A percentile compares a stretch with the other conserved stretches of the same genome.
Evolutionary conservation across 2,329 filamentous ascomycete species (phyloP).

Genomic region (Pseudogymnoascus destructans): DNA sequence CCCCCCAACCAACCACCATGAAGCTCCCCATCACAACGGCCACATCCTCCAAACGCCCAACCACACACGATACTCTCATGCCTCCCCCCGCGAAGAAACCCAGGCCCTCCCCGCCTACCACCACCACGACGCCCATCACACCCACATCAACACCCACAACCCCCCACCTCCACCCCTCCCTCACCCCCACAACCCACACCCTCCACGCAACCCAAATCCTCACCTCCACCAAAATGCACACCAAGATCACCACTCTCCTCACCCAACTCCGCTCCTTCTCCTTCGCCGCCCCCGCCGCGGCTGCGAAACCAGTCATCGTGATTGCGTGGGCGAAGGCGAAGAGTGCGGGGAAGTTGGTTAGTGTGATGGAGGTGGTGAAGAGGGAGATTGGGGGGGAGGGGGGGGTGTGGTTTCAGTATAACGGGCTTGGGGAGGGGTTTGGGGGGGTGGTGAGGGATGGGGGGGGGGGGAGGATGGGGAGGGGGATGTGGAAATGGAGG

Average conservation of each 20-base stretch:
- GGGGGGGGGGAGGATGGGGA: slow-evolving; percentile 29
- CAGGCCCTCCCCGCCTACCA: slow-evolving; percentile 25
- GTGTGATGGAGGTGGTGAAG: slow-evolving; percentile 53
- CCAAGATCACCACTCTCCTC: slow-evolving; percentile 12
- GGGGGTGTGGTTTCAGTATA: slow-evolving; percentile 31
- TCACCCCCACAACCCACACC: neutral
- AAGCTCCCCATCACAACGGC: neutral
- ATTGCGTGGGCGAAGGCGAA: slow-evolving; percentile 28
- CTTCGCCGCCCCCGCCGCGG: slow-evolving; percentile 13
- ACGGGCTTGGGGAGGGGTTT: slow-evolving; percentile 20
- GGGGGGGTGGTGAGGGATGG: slow-evolving; percentile 12
- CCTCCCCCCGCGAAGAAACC: neutral
- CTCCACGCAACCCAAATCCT: neutral
- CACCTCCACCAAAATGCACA: neutral
- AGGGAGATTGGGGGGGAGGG: slow-evolving; percentile 37
- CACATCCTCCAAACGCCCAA: slow-evolving; percentile 11
- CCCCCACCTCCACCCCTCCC: neutral
- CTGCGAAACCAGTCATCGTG: slow-evolving; percentile 28
- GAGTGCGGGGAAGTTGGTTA: slow-evolving; percentile 50
- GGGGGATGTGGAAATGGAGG: slow-evolving; percentile 26
- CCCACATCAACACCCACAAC: slow-evolving; percentile 39
- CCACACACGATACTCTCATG: slow-evolving; percentile 30
- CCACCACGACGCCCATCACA: slow-evolving; percentile 39
- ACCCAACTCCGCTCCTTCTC: slow-evolving; percentile 21
- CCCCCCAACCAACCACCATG: neutral